Conservation (phyloP, 2,329 filamentous ascomycete genomes). For the Ascochyta koolunga region DNA sequence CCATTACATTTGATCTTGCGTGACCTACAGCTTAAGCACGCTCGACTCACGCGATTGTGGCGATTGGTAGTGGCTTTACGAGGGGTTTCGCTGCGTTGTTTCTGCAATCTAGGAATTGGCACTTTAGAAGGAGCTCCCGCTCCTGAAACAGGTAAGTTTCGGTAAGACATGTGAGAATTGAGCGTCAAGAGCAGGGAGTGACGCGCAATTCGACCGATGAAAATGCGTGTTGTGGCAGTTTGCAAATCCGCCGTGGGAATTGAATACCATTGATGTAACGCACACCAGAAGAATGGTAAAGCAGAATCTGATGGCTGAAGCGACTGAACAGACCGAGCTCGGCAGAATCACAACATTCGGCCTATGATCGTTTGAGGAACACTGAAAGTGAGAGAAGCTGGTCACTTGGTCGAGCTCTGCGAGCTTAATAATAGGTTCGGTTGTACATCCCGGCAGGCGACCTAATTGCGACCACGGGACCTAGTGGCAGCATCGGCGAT, state of each 20-base stretch:
- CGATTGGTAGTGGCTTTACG: slow-evolving; percentile 16
- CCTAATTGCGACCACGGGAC: background rate
- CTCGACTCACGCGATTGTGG: slow-evolving; percentile 32
- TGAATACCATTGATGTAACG: background rate
- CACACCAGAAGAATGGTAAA: background rate
- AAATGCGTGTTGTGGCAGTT: slow-evolving; percentile 4
- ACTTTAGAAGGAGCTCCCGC: slow-evolving; percentile 24
- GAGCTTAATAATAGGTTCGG: slow-evolving; percentile 1
- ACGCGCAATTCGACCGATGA: slow-evolving; percentile 1
- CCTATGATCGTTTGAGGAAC: slow-evolving; percentile 3
- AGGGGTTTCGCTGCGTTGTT: slow-evolving; percentile 24
- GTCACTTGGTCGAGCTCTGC: background rate
- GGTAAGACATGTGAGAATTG: slow-evolving; percentile 3
- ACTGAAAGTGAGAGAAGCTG: background rate
- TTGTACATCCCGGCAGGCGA: background rate
- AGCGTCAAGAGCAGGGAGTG: background rate
- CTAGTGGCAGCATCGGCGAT: background rate
- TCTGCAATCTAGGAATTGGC: slow-evolving; percentile 33
- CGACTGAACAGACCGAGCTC: background rate
- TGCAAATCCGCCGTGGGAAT: slow-evolving; percentile 2
- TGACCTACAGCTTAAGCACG: slow-evolving; percentile 44
- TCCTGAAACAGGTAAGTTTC: background rate
- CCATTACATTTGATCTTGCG: slow-evolving; percentile 50
- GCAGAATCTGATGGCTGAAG: slow-evolving; percentile 8
- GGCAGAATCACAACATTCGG: background rate